These are phyloP conservation scores for Apiotrichum gracile DNA, from an alignment of 1,284 basidiomycete genomes.

Conservation along the genomic window DNA sequence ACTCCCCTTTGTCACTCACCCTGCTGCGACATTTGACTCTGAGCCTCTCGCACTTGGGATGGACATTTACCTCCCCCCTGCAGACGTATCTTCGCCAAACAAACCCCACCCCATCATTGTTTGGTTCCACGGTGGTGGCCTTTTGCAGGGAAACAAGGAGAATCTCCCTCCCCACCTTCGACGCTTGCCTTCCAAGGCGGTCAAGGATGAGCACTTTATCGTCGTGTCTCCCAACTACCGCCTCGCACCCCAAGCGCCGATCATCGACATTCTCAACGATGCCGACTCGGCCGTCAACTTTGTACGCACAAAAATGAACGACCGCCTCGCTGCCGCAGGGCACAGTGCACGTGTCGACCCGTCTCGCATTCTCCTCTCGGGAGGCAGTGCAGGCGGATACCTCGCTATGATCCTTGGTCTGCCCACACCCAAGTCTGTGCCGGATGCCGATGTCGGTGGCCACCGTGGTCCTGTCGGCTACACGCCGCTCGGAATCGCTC, in stretches of 20 bases:
- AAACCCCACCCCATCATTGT: constrained; percentile 34
- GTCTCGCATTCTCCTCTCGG: constrained; percentile 34
- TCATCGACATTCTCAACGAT: constrained; percentile 42
- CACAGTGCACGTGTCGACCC: constrained; percentile 28
- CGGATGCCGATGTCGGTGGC: constrained; percentile 35
- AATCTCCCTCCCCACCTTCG: constrained; percentile 44
- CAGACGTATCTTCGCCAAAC: constrained; percentile 1
- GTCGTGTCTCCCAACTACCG: constrained; percentile 44
- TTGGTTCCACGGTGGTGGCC: constrained; percentile 45
- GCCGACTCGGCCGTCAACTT: constrained; percentile 28
- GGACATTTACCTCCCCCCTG: constrained; percentile 39
- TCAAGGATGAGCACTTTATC: constrained; percentile 21
- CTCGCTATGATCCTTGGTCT: constrained; percentile 41
- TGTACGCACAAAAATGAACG: constrained; percentile 33
- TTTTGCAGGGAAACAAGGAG: constrained; percentile 46
- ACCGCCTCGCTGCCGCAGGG: constrained; percentile 24
- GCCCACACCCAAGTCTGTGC: constrained; percentile 18
- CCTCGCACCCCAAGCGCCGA: constrained; percentile 37
- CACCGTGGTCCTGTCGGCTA: constrained; percentile 31
- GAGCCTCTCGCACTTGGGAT: constrained; percentile 37
- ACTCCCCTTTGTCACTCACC: constrained; percentile 29
- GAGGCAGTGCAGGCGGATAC: constrained; percentile 43
- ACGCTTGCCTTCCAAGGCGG: constrained; percentile 23
- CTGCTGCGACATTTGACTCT: constrained; percentile 42
- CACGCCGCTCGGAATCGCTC: constrained; percentile 31